phyloP scores from a whole-genome alignment of 257 asterid genomes.

The Primulina tabacum region DNA sequence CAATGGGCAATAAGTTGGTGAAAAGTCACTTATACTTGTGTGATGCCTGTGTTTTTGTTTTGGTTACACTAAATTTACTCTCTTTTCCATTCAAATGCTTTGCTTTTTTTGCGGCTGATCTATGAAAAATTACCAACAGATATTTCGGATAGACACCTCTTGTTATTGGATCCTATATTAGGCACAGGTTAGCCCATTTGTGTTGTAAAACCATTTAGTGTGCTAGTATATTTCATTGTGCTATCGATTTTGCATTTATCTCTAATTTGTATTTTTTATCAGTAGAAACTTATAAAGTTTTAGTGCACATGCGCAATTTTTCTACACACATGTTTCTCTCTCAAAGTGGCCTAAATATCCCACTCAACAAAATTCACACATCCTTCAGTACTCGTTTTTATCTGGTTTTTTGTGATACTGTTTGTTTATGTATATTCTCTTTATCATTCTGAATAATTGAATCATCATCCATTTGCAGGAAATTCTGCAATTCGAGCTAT shows the following conservation, averaged over 20 bases:
- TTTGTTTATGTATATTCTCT: not conserved
- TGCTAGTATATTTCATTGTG: not conserved
- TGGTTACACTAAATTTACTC: not conserved
- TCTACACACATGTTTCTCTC: not conserved
- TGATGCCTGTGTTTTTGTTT: not conserved
- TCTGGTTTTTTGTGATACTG: not conserved
- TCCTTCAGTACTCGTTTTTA: not conserved
- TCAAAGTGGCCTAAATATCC: not conserved
- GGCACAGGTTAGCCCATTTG: conserved; percentile 77
- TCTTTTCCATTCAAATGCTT: conserved; percentile 2
- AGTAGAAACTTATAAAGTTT: not conserved
- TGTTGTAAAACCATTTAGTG: not conserved
- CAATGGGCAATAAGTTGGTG: conserved; percentile 81
- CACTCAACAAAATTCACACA: not conserved
- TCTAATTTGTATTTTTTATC: not conserved
- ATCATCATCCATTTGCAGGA: conserved; percentile 44
- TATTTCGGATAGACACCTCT: conserved; percentile 88
- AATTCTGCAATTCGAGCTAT: conserved; percentile 96
- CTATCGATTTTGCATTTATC: not conserved
- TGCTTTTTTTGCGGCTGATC: conserved; percentile 62
- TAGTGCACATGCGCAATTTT: not conserved
- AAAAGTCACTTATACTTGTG: conserved; percentile 13
- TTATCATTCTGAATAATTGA: conserved; percentile 11
- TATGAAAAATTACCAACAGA: conserved; percentile 91
- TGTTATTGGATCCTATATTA: conserved; percentile 88